Conservation (phyloP, 495 filamentous ascomycete genomes). For the Lichenothelia convexa region DNA sequence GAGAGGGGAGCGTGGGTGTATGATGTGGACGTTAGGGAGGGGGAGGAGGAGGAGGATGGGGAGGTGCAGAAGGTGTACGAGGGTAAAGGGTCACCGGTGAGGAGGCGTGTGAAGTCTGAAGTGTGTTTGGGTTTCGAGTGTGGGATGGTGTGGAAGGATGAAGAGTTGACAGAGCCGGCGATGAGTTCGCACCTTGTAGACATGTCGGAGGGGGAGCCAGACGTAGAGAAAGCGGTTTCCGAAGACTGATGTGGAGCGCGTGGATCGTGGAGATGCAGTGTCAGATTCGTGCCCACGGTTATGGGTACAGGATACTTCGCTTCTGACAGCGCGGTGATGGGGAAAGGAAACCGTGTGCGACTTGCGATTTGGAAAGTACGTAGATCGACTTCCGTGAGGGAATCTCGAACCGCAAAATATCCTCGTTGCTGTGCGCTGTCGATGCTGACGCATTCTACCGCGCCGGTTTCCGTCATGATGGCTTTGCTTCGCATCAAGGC, state of each 20-base stretch:
- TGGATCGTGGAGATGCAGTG: conserved; percentile 71
- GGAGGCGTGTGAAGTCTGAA: conserved; percentile 17
- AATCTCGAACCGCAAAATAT: conserved; percentile 58
- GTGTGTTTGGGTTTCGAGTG: no score
- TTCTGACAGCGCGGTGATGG: conserved; percentile 68
- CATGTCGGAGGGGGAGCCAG: no score
- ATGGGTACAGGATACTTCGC: conserved; percentile 54
- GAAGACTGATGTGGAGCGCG: conserved; percentile 26
- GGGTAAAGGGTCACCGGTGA: conserved; percentile 13
- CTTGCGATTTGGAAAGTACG: conserved; percentile 53
- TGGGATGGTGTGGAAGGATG: no score
- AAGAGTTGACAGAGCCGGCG: conserved; percentile 6
- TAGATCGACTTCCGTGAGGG: conserved; percentile 72
- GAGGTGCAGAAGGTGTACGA: no score
- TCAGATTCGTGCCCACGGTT: conserved; percentile 69
- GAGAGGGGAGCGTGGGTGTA: conserved; percentile 61
- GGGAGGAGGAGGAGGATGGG: no score
- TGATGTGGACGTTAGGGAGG: conserved; percentile 20
- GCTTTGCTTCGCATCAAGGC: conserved; percentile 21
- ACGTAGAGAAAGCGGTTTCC: no score
- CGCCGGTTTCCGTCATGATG: conserved; percentile 41
- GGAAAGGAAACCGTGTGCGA: conserved; percentile 59
- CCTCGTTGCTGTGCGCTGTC: conserved; percentile 52
- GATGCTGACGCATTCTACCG: conserved; percentile 69
- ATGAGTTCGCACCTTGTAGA: conserved; percentile 23